A percentile compares a stretch with the other conserved stretches of the same genome.
phyloP scores from a whole-genome alignment of 2,329 filamentous ascomycete species.

The Verticillium zaregamsianum region DNA sequence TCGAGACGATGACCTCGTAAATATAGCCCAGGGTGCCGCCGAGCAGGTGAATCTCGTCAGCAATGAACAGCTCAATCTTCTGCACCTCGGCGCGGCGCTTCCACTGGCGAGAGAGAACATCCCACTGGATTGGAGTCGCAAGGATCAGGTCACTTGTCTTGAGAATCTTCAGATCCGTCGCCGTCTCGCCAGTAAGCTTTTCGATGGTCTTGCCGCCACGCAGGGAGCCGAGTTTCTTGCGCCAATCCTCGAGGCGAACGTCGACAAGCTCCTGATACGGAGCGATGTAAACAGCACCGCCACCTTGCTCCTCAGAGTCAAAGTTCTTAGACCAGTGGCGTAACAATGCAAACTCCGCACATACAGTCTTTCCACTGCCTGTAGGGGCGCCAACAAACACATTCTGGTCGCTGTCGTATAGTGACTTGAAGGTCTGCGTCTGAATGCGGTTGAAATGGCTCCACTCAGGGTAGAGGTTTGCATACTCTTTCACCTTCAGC shows the following conservation, averaged over 20 bases:
- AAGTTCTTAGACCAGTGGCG: constrained; percentile 76
- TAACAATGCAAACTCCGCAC: constrained; percentile 88
- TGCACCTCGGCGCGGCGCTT: constrained; percentile 94
- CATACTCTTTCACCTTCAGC: constrained; percentile 80
- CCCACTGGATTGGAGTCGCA: constrained; percentile 93
- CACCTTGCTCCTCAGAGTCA: constrained; percentile 37
- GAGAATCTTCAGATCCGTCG: constrained; percentile 82
- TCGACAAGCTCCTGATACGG: constrained; percentile 94
- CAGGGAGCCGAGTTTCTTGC: constrained; percentile 66
- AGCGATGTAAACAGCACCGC: constrained; percentile 87
- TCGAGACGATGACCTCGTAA: constrained; percentile 95
- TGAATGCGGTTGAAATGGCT: constrained; percentile 95
- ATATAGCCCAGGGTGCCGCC: constrained; percentile 82
- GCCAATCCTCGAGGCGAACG: constrained; percentile 77
- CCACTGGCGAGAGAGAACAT: constrained; percentile 93
- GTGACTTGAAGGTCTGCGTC: constrained; percentile 91
- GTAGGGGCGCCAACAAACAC: constrained; percentile 91
- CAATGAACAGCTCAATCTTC: constrained; percentile 84
- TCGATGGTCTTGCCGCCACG: constrained; percentile 84
- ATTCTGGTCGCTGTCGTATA: constrained; percentile 88
- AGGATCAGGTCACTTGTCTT: constrained; percentile 85
- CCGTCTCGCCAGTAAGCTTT: constrained; percentile 90
- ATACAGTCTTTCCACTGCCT: constrained; percentile 94
- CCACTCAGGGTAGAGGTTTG: constrained; percentile 77
- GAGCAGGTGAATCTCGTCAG: constrained; percentile 91